A percentile compares a stretch with the other conserved stretches of the same genome.
Evolutionary conservation across 2,329 filamentous ascomycete species (phyloP).

Genomic region (Sarocladium oryzae): DNA sequence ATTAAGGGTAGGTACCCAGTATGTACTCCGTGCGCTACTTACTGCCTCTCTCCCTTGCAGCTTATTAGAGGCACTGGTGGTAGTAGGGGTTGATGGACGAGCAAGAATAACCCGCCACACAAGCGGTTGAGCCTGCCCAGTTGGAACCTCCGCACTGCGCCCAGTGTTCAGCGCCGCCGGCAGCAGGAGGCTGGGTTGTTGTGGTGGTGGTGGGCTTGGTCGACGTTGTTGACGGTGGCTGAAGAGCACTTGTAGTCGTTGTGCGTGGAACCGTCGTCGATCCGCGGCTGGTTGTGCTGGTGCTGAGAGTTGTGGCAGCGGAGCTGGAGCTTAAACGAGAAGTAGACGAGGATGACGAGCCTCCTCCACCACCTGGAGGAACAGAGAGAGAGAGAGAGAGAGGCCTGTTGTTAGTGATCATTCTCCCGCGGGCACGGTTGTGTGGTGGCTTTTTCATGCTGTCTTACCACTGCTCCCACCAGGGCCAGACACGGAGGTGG

Average conservation of each 20-base stretch:
- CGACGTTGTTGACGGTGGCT: neutral
- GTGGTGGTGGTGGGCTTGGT: neutral
- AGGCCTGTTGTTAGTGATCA: no score
- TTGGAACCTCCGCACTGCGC: neutral
- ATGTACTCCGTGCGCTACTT: no score
- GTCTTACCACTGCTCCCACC: neutral
- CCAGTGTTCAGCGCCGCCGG: slow-evolving; percentile 4
- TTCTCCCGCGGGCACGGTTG: no score
- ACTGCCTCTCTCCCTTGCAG: no score
- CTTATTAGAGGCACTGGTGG: neutral
- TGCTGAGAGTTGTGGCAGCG: neutral
- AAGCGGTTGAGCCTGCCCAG: slow-evolving; percentile 3
- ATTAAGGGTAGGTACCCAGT: no score
- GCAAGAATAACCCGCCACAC: slow-evolving; percentile 4
- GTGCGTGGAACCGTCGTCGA: neutral
- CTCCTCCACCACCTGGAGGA: neutral
- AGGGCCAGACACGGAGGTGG: slow-evolving; percentile 20
- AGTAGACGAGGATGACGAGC: neutral
- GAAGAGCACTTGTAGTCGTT: neutral
- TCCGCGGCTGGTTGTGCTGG: neutral
- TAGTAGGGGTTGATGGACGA: slow-evolving; percentile 7
- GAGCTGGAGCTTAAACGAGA: neutral
- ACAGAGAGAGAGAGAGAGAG: no score
- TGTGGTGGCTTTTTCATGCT: neutral
- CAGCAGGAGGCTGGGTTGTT: slow-evolving; percentile 2